Percentiles rank a stretch among this genome's conserved stretches.
Conservation (phyloP, 2,329 filamentous ascomycete genomes). For the Xylaria sp. region DNA sequence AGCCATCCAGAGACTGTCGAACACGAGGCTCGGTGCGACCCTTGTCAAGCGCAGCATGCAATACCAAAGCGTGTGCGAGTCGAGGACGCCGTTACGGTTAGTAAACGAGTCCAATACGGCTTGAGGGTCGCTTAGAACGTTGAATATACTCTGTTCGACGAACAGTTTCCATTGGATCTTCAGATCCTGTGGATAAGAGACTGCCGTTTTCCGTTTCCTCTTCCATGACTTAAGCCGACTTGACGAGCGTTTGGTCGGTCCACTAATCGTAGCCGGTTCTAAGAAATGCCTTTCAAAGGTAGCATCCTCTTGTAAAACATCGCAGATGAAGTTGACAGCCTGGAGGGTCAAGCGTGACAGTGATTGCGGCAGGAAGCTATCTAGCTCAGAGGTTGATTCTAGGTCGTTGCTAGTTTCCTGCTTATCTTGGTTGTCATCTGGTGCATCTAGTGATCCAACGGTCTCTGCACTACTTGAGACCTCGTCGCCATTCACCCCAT, state of each 20-base stretch:
- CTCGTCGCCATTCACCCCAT: conserved; percentile 30
- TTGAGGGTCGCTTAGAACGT: conserved; percentile 61
- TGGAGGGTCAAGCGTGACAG: conserved; percentile 57
- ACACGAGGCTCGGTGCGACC: conserved; percentile 59
- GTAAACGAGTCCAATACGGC: conserved; percentile 61
- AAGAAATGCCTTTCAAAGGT: conserved; percentile 55
- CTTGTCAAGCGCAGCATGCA: conserved; percentile 63
- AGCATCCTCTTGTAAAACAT: conserved; percentile 59
- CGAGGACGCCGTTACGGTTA: conserved; percentile 53
- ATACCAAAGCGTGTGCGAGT: conserved; percentile 66
- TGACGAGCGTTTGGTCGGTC: conserved; percentile 32
- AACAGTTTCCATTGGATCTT: conserved; percentile 61
- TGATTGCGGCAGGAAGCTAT: conserved; percentile 57
- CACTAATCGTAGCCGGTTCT: conserved; percentile 42
- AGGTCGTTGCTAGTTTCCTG: conserved; percentile 10
- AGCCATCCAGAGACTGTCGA: conserved; percentile 67
- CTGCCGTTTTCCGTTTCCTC: conserved; percentile 36
- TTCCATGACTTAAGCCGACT: conserved; percentile 37
- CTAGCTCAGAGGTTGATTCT: conserved; percentile 29
- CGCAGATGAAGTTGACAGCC: conserved; percentile 62
- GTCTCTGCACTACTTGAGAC: conserved; percentile 25
- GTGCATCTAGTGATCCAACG: conserved; percentile 23
- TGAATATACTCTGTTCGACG: conserved; percentile 66
- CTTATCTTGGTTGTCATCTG: conserved; percentile 24
- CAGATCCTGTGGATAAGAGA: conserved; percentile 37